Evolutionary conservation across 2,329 filamentous ascomycete genomes (phyloP).

Genomic region (Diaporthe destruens): DNA sequence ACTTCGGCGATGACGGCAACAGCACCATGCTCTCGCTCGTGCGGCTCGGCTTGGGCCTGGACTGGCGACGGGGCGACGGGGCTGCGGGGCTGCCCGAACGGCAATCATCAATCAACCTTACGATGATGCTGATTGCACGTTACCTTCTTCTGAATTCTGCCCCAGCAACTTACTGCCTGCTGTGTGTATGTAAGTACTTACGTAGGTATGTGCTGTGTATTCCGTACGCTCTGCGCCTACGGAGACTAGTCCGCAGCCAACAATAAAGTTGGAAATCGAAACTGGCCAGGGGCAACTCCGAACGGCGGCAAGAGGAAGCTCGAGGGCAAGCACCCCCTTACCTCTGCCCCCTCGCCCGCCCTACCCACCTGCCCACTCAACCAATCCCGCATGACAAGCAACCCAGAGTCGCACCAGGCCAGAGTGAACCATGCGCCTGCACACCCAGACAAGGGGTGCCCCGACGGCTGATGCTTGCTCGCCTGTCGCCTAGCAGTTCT

Average conservation of each 20-base stretch:
- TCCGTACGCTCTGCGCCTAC: neutral
- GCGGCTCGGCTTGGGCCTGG: too few species aligned
- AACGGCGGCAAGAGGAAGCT: conserved; percentile 3
- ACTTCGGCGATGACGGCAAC: conserved; percentile 10
- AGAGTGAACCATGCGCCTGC: neutral
- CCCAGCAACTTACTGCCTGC: too few species aligned
- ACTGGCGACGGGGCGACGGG: too few species aligned
- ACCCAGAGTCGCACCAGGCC: conserved; percentile 20
- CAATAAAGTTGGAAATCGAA: conserved; percentile 34
- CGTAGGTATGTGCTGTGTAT: neutral
- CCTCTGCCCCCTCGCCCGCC: neutral
- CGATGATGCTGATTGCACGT: too few species aligned
- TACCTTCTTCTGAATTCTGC: too few species aligned
- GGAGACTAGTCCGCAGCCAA: conserved; percentile 4
- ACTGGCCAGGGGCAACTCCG: conserved; percentile 30
- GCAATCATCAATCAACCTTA: too few species aligned
- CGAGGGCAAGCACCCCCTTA: conserved; percentile 9
- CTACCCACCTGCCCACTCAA: too few species aligned
- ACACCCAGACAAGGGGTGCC: neutral
- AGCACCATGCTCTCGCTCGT: neutral
- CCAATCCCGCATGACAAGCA: conserved; percentile 27
- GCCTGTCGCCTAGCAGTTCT: too few species aligned
- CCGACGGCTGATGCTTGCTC: too few species aligned
- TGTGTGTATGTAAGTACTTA: too few species aligned
- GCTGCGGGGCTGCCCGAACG: too few species aligned